Percentiles rank a stretch among this genome's conserved stretches.
Conservation (phyloP, 2,329 filamentous ascomycete species). For the Colletotrichum eremochloae region DNA sequence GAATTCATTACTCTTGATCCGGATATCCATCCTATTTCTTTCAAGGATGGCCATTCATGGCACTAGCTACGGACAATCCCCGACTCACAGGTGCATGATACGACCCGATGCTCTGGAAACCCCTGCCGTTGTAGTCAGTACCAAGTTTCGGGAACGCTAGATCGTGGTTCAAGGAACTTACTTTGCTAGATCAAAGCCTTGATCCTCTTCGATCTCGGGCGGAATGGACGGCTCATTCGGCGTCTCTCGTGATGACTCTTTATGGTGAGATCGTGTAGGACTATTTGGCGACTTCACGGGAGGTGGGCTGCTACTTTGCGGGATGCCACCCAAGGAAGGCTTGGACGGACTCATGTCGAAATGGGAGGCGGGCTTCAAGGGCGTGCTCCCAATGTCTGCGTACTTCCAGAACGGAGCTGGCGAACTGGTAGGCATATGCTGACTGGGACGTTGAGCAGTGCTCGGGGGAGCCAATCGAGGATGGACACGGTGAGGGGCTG, state of each 20-base stretch:
- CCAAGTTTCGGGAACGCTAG: not conserved
- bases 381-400: slow-evolving; percentile 81
- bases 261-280: slow-evolving; percentile 54
- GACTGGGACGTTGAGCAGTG: slow-evolving; percentile 83
- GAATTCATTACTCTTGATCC: slow-evolving; percentile 7
- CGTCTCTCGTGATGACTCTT: slow-evolving; percentile 43
- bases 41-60: slow-evolving; percentile 51
- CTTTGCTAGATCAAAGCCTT: slow-evolving; percentile 72
- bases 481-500: slow-evolving; percentile 79
- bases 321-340: slow-evolving; percentile 52
- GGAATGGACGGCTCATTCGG: slow-evolving; percentile 44
- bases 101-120: slow-evolving; percentile 75
- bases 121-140: slow-evolving; percentile 58
- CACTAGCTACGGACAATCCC: slow-evolving; percentile 59
- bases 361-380: slow-evolving; percentile 63
- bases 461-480: slow-evolving; percentile 83
- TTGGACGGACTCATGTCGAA: slow-evolving; percentile 74
- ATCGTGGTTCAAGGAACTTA: slow-evolving; percentile 50
- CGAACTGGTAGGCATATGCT: slow-evolving; percentile 87
- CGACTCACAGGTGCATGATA: slow-evolving; percentile 70
- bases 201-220: slow-evolving; percentile 60
- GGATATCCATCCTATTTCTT: not conserved
- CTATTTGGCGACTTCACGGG: slow-evolving; percentile 67
- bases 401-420: slow-evolving; percentile 93
- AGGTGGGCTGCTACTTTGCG: slow-evolving; percentile 72